These are phyloP conservation scores for Talaromyces amestolkiae DNA, from an alignment of 2,329 filamentous ascomycete species.

Conservation along the genomic window DNA sequence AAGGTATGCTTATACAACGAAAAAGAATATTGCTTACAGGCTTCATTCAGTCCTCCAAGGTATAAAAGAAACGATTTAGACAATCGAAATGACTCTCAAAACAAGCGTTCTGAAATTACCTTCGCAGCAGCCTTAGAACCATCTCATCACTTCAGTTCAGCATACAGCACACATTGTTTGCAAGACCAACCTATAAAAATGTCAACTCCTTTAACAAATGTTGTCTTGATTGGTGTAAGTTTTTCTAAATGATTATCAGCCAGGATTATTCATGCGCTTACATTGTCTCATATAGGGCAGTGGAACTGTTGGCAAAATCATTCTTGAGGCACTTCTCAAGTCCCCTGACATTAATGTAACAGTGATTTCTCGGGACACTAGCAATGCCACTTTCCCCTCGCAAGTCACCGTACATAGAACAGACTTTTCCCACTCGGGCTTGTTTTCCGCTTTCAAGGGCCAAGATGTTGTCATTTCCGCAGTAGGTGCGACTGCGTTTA, in stretches of 20 bases:
- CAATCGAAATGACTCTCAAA: background rate
- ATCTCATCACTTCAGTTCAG: background rate
- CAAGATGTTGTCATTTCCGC: constrained; percentile 25
- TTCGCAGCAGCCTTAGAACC: background rate
- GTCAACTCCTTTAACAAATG: background rate
- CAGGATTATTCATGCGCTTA: background rate
- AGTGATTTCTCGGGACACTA: constrained; percentile 28
- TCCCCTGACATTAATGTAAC: constrained; percentile 24
- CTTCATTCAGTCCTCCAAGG: background rate
- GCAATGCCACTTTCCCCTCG: constrained; percentile 23
- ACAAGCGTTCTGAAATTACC: background rate
- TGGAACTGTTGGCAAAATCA: constrained; percentile 26
- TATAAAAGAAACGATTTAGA: background rate
- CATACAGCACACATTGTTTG: background rate
- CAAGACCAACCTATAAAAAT: background rate
- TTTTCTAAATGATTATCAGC: background rate
- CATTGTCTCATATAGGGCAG: constrained; percentile 22
- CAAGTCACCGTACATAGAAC: constrained; percentile 24
- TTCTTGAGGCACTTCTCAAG: constrained; percentile 23
- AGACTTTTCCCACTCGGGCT: constrained; percentile 27
- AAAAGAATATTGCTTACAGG: no score
- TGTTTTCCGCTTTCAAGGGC: constrained; percentile 28
- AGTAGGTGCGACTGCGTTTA: background rate
- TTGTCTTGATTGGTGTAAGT: background rate
- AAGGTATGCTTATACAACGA: constrained; percentile 1